Evolutionary conservation across 2,329 filamentous ascomycete species (phyloP), one percentile per base, ranked within the genome.

Genomic region (Pyrenophora tritici-repentis): DNA sequence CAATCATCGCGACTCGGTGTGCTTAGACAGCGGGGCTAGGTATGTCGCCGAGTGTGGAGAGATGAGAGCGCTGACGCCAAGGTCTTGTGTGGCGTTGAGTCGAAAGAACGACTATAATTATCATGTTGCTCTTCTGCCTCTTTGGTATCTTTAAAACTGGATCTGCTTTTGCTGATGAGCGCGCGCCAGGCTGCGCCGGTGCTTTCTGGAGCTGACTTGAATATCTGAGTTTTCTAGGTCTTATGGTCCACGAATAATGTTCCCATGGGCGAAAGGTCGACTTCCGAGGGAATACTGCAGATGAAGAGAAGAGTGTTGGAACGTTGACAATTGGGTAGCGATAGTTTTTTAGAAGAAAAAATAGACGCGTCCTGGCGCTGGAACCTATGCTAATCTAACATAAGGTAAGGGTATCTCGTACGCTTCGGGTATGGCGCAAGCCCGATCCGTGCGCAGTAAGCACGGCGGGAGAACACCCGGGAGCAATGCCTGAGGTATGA

Each of bases 401-500:
- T 52, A 60, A 4, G 59, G 60, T 1, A 64, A 64, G 60, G 61
- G 62, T 42, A 53, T 65, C 6, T 29, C 67, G 44, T 42, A 65
- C 3, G 52, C 55, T 6, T 35, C 64, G 13, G 61, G 55, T 3
- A 50, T 66, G 32, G 52, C 44, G 20, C 62, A 49, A 36, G 53
- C 62, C 2, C 37, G 52, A 5, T 43, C 47, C 9, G 56, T 61
- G 31, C 61, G 63, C 44, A 52, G 63, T 40, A 45, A 42, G n/a
- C 37, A 53, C 47, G 59, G 59, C 16, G 37, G 37, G 8, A 29
- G 8, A 9, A 29, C 4, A 7, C 24, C 24, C 10, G 8, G 24
- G 24, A 8, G 6, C 9, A 12, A 29, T 29, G 9, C 13, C 26
- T 29, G 9, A 29, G 24, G 24, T 29, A 29, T 29, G 10, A 10